phyloP scores from a whole-genome alignment of 352 stramenopile genomes.

The Phytophthora nicotianae region DNA sequence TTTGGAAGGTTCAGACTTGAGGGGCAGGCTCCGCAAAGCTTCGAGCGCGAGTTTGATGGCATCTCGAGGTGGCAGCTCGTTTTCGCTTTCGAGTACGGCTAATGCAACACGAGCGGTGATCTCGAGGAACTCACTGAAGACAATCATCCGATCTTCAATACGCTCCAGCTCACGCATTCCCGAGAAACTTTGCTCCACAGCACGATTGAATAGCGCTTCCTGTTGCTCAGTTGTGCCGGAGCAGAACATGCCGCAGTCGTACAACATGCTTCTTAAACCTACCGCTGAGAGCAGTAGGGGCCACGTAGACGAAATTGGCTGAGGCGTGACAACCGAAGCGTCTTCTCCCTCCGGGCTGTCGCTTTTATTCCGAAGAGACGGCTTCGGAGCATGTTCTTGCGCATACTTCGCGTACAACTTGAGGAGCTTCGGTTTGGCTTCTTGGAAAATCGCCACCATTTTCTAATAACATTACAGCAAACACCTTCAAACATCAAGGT shows the following conservation, averaged over 20 bases:
- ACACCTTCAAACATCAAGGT: background rate
- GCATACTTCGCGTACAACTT: slow-evolving; percentile 79
- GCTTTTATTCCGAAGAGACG: slow-evolving; percentile 17
- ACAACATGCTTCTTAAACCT: slow-evolving; percentile 69
- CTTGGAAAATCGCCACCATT: slow-evolving; percentile 71
- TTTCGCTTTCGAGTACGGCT: slow-evolving; percentile 55
- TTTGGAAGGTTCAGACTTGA: slow-evolving; percentile 22
- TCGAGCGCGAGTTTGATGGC: slow-evolving; percentile 82
- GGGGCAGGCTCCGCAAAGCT: slow-evolving; percentile 62
- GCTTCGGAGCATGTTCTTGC: slow-evolving; percentile 31
- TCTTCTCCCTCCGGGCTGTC: slow-evolving; percentile 23
- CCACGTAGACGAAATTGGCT: slow-evolving; percentile 41
- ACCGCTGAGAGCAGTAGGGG: slow-evolving; percentile 49
- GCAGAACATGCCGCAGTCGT: slow-evolving; percentile 82
- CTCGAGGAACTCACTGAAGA: slow-evolving; percentile 82
- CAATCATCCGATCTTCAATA: slow-evolving; percentile 50
- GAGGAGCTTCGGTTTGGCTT: slow-evolving; percentile 73
- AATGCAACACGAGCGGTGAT: slow-evolving; percentile 68
- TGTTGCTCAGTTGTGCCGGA: slow-evolving; percentile 59
- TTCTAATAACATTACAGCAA: slow-evolving; percentile 36
- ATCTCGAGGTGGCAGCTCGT: slow-evolving; percentile 61
- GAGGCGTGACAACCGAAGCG: slow-evolving; percentile 6
- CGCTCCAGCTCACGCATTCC: slow-evolving; percentile 43
- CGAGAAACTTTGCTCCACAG: slow-evolving; percentile 68
- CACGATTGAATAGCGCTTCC: slow-evolving; percentile 60